Percentiles rank a stretch among this genome's conserved stretches.
These are phyloP conservation scores for Stromatinia cepivora DNA, from an alignment of 2,329 filamentous ascomycete genomes.

Conservation along the genomic window DNA sequence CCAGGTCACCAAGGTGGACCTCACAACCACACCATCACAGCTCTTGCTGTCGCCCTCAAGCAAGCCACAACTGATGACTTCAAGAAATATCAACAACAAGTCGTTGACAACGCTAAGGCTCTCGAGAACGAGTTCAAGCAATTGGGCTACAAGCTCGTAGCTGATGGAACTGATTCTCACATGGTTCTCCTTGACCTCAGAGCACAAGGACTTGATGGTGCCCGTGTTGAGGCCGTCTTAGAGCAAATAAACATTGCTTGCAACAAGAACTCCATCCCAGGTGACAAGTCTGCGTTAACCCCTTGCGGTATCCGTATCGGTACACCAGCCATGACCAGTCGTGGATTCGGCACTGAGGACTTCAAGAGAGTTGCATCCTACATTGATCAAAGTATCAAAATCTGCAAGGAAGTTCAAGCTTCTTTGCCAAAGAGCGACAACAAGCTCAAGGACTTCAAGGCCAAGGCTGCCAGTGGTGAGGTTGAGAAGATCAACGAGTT, in stretches of 20 bases:
- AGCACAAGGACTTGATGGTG: slow-evolving; percentile 82
- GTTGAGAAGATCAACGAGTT: slow-evolving; percentile 80
- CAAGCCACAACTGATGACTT: slow-evolving; percentile 91
- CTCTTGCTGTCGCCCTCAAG: slow-evolving; percentile 89
- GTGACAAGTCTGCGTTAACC: slow-evolving; percentile 94
- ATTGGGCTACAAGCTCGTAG: slow-evolving; percentile 90
- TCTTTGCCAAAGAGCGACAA: slow-evolving; percentile 93
- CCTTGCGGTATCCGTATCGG: slow-evolving; percentile 95
- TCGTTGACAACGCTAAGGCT: slow-evolving; percentile 90
- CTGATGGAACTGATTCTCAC: slow-evolving; percentile 95
- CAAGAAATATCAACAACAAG: slow-evolving; percentile 89
- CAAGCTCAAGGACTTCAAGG: slow-evolving; percentile 99
- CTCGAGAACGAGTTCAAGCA: slow-evolving; percentile 82
- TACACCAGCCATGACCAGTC: slow-evolving; percentile 94
- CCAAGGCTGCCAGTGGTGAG: slow-evolving; percentile 77
- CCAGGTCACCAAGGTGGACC: slow-evolving; percentile 97
- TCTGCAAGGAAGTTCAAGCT: slow-evolving; percentile 84
- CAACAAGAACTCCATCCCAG: slow-evolving; percentile 99
- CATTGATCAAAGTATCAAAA: slow-evolving; percentile 85
- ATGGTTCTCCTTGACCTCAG: slow-evolving; percentile 95
- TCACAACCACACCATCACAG: slow-evolving; percentile 99
- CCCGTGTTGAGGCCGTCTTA: slow-evolving; percentile 91
- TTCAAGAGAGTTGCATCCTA: slow-evolving; percentile 88
- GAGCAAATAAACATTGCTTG: slow-evolving; percentile 98
- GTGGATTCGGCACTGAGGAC: slow-evolving; percentile 89